Base-by-base conservation (phyloP, 768 basidiomycete species). In the Suillus spraguei region DNA sequence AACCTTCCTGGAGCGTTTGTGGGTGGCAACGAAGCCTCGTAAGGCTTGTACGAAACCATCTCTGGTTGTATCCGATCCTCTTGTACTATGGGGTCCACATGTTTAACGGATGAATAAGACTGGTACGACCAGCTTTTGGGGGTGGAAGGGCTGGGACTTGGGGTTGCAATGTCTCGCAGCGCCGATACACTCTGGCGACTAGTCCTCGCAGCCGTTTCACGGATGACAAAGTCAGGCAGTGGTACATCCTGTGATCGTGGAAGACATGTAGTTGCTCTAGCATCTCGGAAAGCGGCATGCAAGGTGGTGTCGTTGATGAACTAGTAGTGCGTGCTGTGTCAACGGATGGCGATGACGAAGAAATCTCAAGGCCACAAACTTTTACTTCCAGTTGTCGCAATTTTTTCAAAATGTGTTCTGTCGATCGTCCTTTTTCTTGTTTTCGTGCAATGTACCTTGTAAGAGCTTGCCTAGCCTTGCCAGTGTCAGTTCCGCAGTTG, bases 211-310 rank as follows among this genome's bases (percentile, higher is more conserved):
- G 46, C 3, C 7, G 5, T 36, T n/a, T 8, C 32, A 39, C 52
- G 66, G 38, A 5, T 50, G 17, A 64, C 1, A 10, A 28, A 60
- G 10, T 47, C 8, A 32, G 71, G 74, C n/a, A 69, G 72, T 0
- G 72, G 74, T 14, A 75, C 61, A 60, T 69, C 68, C 0, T 61
- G 69, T 2, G 76, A 60, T 22, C 68, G 68, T 7, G 74, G 74
- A 3, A 75, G 64, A 44, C 14, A 70, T 0, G 74, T 75, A 47
- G 63, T 59, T 35, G 74, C 74, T 63, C 74, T 74, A 16, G 74
- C 74, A 49, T 77, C 72, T 28, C 75, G 74, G 32, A 75, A 75
- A n/a, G 76, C 74, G 36, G 49, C 41, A 46, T 75, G 74, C 0
- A 75, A 53, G 46, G 67, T 66, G 5, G n/a, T 22, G 59, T 75